Base-by-base conservation (phyloP, 164 flowering plant genomes). In the Kingdonia uniflora region DNA sequence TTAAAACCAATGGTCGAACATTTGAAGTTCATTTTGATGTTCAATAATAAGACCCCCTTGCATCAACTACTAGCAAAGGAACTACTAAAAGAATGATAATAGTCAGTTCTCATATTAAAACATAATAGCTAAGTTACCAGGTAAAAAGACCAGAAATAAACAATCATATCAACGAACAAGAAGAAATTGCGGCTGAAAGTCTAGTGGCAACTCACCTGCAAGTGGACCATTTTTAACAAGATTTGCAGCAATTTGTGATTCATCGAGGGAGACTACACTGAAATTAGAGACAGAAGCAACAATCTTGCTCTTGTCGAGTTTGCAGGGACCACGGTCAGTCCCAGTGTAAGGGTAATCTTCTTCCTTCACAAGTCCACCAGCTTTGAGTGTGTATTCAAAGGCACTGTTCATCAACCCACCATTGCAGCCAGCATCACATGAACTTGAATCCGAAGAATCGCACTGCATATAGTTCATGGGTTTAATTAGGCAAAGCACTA, bases 361-460 rank as follows among this genome's bases (percentile, higher is more conserved):
- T 75, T 94, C 97, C 33, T 73, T 62, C 86, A 76, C 76, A n/a
- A 94, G 82, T 17, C 99, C 99, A 63, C 99, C 99, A 51, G 88
- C 74, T 65, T 94, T 85, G 22, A 84, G 80, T 0, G 86, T 73
- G 65, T 94, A 94, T 62, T 89, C 82, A 33, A 86, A 87, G 47
- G 99, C 99, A 53, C 77, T 84, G 55, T 84, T 89, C 99, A 94
- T 94, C 51, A 94, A 70, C 54, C 99, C 97, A 35, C 99, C 99
- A 52, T 66, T 79, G 74, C 99, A 94, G 0, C 99, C 99, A 2
- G 95, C 49, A 59, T 94, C 97, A 54, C 99, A 94, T 14, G 89
- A 68, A 41, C 70, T 71, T 21, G 70, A 49, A 40, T 87, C 83
- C 21, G 75, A 84, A 17, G 99, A 79, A 71, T 94, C 99, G 67